Evolutionary conservation across 2,329 filamentous ascomycete species (phyloP), one percentile per base, ranked within the genome.

Genomic region (Parastagonospora avenae): DNA sequence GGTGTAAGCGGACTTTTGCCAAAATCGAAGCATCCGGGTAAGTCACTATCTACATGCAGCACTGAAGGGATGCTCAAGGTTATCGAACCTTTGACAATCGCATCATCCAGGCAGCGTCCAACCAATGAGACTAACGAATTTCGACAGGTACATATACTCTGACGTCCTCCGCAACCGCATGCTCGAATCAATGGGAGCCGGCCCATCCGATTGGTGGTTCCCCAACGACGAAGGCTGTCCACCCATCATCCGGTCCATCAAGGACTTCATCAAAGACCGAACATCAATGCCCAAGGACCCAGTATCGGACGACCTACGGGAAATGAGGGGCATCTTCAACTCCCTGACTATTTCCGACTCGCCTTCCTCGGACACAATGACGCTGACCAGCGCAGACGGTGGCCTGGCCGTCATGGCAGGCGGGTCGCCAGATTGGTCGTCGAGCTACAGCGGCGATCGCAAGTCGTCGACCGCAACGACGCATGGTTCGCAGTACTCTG

Each of bases 151-250:
- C 70, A 89, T 96, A 19, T 92, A 91, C 61, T 88, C 92, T 1
- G 79, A 85, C 28, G 84, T 84, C 10, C 86, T 93, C 63, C 88
- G 93, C 50, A 80, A 77, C 29, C 87, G 87, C 59, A 88, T 97
- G 82, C 85, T 89, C 29, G 82, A 89, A 40, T 73, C 91, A 19
- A 96, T 94, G 80, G 79, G 83, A 52, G 83, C 90, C 11, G 85
- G 87, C 15, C 85, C 92, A 46, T 84, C 84, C 38, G 81, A 87
- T 50, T 97, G 92, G 91, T 99, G 94, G 94, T 82, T 97, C 2
- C 90, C 92, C 2, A 83, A 94, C 70, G 85, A 91, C 55, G 89
- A 93, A 76, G 85, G 84, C 1, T 89, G 89, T 63, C 87, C 84
- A 9, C 83, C 84, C 0, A 84, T 95, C 36, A 80, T 97, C 46